Evolutionary conservation across 371 early-diverging fungal genomes (phyloP).

Genomic region (Vairimorpha apis): DNA sequence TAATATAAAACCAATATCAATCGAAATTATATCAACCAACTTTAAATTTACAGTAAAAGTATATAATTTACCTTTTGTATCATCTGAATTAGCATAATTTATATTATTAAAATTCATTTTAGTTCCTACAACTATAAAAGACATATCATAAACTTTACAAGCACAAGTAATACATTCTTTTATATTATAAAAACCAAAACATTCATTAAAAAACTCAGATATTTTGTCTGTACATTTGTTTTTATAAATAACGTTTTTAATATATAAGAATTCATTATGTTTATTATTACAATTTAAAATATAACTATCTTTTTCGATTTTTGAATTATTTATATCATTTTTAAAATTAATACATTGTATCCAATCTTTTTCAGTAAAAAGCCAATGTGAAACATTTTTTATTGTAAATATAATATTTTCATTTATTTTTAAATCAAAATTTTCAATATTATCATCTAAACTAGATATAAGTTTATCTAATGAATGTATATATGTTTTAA

Average conservation of each 20-base stretch:
- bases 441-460: not conserved
- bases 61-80: not conserved
- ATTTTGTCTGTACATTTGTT: too few relatives aligned
- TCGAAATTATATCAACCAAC: not conserved
- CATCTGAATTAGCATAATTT: not conserved
- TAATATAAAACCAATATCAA: not conserved
- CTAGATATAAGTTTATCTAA: not conserved
- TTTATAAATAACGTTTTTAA: too few relatives aligned
- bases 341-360: not conserved
- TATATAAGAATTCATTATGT: not conserved
- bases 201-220: too few relatives aligned
- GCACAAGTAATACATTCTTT: not conserved
- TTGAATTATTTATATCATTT: constrained; percentile 1
- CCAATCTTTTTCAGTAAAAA: not conserved
- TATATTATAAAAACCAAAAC: not conserved
- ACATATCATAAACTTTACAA: too few relatives aligned
- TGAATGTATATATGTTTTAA: not conserved
- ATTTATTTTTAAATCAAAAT: not conserved
- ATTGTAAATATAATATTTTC: constrained; percentile 1
- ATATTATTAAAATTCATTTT: not conserved
- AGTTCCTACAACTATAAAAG: not conserved
- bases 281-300: not conserved
- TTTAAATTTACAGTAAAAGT: not conserved
- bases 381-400: not conserved
- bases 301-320: not conserved